phyloP scores from a whole-genome alignment of 139 green algal species.

The Pleodorina starrii region DNA sequence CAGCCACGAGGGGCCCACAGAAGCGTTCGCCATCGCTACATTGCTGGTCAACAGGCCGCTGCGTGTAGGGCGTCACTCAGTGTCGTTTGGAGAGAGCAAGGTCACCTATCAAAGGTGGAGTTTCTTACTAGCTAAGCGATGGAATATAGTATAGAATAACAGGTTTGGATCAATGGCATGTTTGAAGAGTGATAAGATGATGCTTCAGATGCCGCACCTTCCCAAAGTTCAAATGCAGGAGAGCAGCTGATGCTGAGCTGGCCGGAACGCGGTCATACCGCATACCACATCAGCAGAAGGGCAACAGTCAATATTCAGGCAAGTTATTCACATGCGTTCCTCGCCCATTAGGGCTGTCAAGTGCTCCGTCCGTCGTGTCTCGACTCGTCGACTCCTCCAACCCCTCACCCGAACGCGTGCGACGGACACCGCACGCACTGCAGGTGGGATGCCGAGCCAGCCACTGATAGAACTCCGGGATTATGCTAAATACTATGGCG shows the following conservation, averaged over 20 bases:
- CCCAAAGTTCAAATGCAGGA: neutral
- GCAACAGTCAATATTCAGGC: no score
- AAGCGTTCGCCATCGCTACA: neutral
- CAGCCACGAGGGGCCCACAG: neutral
- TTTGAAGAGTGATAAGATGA: neutral
- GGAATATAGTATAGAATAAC: neutral
- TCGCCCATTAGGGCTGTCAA: no score
- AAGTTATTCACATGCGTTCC: no score
- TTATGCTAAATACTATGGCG: no score
- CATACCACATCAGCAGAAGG: no score
- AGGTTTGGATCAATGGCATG: neutral
- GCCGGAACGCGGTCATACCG: neutral
- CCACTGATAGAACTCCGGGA: no score
- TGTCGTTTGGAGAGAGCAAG: neutral
- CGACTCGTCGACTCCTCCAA: no score
- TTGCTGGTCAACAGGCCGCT: neutral
- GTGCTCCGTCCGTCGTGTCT: no score
- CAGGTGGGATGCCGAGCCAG: no score
- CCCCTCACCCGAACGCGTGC: no score
- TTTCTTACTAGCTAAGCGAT: neutral
- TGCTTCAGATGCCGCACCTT: neutral
- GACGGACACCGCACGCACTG: no score
- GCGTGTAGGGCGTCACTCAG: neutral
- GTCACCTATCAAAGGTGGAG: neutral
- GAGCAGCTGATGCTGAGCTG: conserved; percentile 8